phyloP scores from a whole-genome alignment of 768 basidiomycete genomes.

The Nevesoporus exiguus region DNA sequence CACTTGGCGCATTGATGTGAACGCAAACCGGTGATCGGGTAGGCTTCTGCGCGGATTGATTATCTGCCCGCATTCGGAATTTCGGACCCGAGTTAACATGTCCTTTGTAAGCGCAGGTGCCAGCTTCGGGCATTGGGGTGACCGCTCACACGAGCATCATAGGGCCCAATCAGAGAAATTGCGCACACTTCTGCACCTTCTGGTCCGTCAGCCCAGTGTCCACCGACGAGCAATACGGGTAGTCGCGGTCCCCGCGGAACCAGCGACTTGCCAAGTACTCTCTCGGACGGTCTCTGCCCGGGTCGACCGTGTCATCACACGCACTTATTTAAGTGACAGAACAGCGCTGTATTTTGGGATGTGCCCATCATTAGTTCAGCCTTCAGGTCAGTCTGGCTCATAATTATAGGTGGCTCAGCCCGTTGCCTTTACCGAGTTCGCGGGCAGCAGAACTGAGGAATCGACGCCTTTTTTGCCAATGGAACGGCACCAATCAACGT shows the following conservation, averaged over 20 bases:
- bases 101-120: no score
- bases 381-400: no score
- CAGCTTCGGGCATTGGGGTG: no score
- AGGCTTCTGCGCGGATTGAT: no score
- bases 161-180: no score
- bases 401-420: no score
- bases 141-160: no score
- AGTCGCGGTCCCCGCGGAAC: not conserved
- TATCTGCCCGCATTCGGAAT: not conserved
- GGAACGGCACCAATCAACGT: conserved; percentile 13
- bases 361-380: no score
- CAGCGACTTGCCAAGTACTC: conserved; percentile 33
- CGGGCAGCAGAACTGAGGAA: conserved; percentile 21
- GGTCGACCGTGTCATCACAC: conserved; percentile 30
- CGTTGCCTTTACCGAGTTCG: conserved; percentile 19
- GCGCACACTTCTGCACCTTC: no score
- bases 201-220: no score
- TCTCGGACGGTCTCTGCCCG: conserved; percentile 42
- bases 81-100: no score
- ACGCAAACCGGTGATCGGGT: not conserved
- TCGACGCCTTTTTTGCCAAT: conserved; percentile 22
- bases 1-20: not conserved
- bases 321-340: not conserved
- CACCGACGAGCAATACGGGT: not conserved
- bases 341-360: no score